Percentiles rank a stretch among this genome's conserved stretches.
These are phyloP conservation scores for Trichoderma hamatum DNA, from an alignment of 2,329 filamentous ascomycete species.

Conservation along the genomic window DNA sequence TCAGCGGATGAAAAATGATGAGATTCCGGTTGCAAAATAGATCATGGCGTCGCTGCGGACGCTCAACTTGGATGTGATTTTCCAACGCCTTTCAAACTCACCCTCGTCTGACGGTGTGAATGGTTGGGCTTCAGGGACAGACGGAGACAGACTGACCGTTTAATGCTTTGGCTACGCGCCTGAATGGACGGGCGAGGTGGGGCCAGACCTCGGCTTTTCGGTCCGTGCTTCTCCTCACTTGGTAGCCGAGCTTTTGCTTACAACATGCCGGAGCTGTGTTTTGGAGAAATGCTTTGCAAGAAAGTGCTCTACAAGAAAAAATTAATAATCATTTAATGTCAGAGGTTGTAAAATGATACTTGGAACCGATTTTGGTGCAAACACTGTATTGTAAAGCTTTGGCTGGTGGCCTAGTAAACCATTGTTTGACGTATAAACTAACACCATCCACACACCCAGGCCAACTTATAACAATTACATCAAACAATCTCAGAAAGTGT, in stretches of 20 bases:
- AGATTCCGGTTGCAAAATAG: neutral
- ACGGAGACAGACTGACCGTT: neutral
- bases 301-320: too few species aligned
- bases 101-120: neutral
- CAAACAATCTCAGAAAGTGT: neutral
- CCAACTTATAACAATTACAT: neutral
- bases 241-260: neutral
- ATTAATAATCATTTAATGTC: neutral
- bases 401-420: neutral
- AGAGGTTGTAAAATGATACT: too few species aligned
- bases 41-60: neutral
- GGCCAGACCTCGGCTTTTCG: slow-evolving; percentile 20
- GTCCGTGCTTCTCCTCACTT: slow-evolving; percentile 6
- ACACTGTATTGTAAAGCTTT: neutral
- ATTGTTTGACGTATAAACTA: neutral
- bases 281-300: too few species aligned
- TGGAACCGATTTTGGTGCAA: too few species aligned
- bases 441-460: neutral
- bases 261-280: neutral
- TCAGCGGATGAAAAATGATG: neutral
- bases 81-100: neutral
- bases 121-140: slow-evolving; percentile 2
- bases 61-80: neutral
- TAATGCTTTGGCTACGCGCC: slow-evolving; percentile 1
- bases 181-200: neutral